Base-by-base conservation (phyloP, 768 basidiomycete genomes). In the Boletus tomentosulus region DNA sequence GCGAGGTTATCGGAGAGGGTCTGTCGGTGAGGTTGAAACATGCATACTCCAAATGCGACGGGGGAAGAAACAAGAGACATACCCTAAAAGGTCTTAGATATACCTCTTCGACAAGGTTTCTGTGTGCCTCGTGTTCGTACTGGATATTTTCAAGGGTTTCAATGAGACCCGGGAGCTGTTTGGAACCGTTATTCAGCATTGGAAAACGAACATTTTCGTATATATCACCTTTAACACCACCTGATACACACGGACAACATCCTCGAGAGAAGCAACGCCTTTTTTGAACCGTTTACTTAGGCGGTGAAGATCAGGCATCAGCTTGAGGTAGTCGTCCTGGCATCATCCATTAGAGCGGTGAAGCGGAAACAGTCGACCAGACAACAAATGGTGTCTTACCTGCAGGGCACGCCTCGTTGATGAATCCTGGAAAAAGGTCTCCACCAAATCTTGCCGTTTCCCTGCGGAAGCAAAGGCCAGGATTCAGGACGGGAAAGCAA, bases 221-320 rank as follows among this genome's bases (percentile, higher is more conserved):
- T 27, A 19, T 22, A 8, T 45, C 51, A 92, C 92, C 75, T 90
- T 90, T 25, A 89, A 69, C 1, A 94, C 84, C 1, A 95, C 93
- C 67, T 99, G 96, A 66, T 98, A 98, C 0, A 96, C 87, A 2
- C 96, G 84, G 10, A 98, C 93, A 7, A 98, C 93, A 62, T 99
- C 95, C 62, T 98, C 94, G 6, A 99, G 79, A 0, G 84, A 84
- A 0, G 94, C 94, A 5, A 83, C 78, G 0, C 83, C 79, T 58
- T 87, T 89, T 68, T 92, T 87, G 72, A 99, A 95, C 16, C 89
- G 83, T 68, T 98, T 98, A 64, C 86, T 86, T 22, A 99, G 79
- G 3, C 97, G 83, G 59, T 87, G 88, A 68, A 99, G 82, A 66
- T 99, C 97, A 0, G 97, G 97, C 85, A 99, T 93, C 16, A 82